phyloP scores from a whole-genome alignment of 768 basidiomycete species.

The Naganishia antarctica region DNA sequence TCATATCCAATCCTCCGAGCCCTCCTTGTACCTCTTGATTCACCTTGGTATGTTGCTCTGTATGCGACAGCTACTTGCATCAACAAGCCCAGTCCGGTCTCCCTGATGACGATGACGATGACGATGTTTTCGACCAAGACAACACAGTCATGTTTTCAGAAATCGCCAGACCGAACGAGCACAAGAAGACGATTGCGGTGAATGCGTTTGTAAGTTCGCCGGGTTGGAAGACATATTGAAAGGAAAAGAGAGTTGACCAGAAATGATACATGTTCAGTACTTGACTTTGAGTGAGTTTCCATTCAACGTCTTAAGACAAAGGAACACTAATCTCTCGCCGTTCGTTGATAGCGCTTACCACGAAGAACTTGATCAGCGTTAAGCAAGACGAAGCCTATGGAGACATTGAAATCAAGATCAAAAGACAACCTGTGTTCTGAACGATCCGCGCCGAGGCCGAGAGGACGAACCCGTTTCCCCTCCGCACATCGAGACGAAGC shows the following conservation, averaged over 20 bases:
- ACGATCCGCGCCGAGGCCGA: neutral
- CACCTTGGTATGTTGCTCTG: too few species aligned
- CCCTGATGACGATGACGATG: constrained; percentile 6
- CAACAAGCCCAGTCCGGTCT: neutral
- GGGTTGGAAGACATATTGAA: too few species aligned
- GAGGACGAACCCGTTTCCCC: too few species aligned
- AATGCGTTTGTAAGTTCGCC: constrained; percentile 15
- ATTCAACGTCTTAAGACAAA: too few species aligned
- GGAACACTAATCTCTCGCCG: neutral
- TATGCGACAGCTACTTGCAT: neutral
- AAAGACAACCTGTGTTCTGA: neutral
- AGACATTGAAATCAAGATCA: constrained; percentile 7
- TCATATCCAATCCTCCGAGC: too few species aligned
- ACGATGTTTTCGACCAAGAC: constrained; percentile 6
- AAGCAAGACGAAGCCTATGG: constrained; percentile 1
- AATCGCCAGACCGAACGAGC: constrained; percentile 4
- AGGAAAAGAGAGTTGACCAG: too few species aligned
- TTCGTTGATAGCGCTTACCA: neutral
- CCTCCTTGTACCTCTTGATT: too few species aligned
- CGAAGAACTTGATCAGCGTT: constrained; percentile 18
- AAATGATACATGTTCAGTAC: neutral
- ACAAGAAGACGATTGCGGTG: constrained; percentile 15
- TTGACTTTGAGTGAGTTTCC: constrained; percentile 8
- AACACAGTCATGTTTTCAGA: neutral
- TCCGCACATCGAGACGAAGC: too few species aligned